Evolutionary conservation across 176 grass and related monocot species (phyloP), one percentile per base, ranked within the genome.

Genomic region (Eremochloa ophiuroides): DNA sequence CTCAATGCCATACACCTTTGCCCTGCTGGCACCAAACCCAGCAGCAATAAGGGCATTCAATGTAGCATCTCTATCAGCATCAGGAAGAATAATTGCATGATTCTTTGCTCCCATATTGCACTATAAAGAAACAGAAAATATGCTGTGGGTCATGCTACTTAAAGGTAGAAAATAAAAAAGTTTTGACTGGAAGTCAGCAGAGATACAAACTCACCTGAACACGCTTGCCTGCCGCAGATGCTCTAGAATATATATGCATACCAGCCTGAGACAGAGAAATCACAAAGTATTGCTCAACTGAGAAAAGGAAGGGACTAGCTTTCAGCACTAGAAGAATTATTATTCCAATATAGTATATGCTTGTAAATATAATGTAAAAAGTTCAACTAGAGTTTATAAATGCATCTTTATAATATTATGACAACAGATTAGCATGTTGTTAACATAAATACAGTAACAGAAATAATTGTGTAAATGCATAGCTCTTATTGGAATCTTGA

Each of bases 1-100:
- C 95, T 98, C 74, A 98, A 91, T 82, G 95, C 95, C 95, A 98
- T 98, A 69, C 95, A 98, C 79, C 95, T 95, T 86, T 98, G 95
- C 39, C 95, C 95, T 4, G 95, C 95, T 62, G 92, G n/a, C 95
- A 84, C 95, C 95, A 77, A 98, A 98, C 78, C 95, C 95, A 83
- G 95, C 95, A 95, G 95, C 92, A 76, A 91, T 75, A 68, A 98
- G 89, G 51, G 90, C 77, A 91, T 98, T 95, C 64, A 95, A 66
- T 84, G 95, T 91, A 59, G 88, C 92, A 87, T 98, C 88, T 77
- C 11, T 85, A 70, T 88, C 94, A 74, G 92, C 95, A 89, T 98
- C 95, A 79, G 92, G 92, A 85, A 98, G 91, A 64, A 98, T 74
- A 75, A 98, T 88, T 38, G 92, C 95, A 82, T 98, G 95, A 87